A percentile compares a stretch with the other conserved stretches of the same genome.
These are phyloP conservation scores for Sporormia fimetaria DNA, from an alignment of 495 filamentous ascomycete species.

Conservation along the genomic window DNA sequence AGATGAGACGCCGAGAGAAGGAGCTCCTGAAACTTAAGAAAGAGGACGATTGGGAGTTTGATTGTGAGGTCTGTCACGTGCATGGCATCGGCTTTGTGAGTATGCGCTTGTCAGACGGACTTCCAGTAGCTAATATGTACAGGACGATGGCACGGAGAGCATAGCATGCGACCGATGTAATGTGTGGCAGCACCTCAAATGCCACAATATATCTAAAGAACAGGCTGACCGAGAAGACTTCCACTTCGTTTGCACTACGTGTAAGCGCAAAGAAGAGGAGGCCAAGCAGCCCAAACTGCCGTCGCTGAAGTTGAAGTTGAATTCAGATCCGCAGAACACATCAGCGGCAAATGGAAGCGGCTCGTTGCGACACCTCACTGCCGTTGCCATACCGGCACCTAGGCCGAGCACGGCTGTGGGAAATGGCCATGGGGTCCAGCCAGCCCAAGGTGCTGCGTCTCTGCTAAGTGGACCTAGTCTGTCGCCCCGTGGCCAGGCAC, in stretches of 20 bases:
- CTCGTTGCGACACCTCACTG: no score
- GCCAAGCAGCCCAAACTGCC: conserved; percentile 54
- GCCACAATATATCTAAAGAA: conserved; percentile 62
- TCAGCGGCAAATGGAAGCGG: no score
- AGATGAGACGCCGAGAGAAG: conserved; percentile 64
- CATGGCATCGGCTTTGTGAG: conserved; percentile 69
- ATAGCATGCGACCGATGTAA: conserved; percentile 92
- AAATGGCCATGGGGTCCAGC: no score
- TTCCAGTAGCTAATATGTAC: conserved; percentile 17
- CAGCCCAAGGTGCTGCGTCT: conserved; percentile 1
- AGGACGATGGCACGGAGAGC: conserved; percentile 87
- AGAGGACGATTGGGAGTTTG: conserved; percentile 87
- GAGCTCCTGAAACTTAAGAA: conserved; percentile 62
- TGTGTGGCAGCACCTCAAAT: conserved; percentile 92
- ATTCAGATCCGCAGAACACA: conserved; percentile 35
- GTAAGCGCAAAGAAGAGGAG: conserved; percentile 55
- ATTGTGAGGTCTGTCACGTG: conserved; percentile 76
- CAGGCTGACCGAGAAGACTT: conserved; percentile 81
- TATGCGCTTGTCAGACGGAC: neutral
- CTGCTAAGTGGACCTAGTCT: conserved; percentile 32
- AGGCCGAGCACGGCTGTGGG: no score
- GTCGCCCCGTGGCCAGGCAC: conserved; percentile 30
- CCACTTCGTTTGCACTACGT: conserved; percentile 74
- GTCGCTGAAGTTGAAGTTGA: conserved; percentile 55
- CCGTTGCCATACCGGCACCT: no score